Conservation (phyloP, 1,284 basidiomycete genomes). For the Sparassis latifolia region DNA sequence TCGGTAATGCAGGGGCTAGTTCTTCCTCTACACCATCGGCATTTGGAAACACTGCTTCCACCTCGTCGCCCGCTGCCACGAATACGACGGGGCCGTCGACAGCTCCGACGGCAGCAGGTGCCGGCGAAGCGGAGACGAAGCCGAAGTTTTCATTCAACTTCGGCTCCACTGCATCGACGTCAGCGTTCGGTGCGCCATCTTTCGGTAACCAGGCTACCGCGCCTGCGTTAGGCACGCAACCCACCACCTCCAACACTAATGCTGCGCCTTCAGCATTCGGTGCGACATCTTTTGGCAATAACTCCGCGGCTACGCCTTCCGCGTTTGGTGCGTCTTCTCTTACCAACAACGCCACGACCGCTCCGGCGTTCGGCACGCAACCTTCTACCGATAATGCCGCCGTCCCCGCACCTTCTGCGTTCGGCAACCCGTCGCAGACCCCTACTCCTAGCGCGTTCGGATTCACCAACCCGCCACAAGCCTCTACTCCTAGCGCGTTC, state of each 20-base stretch:
- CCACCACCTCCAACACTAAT: neutral
- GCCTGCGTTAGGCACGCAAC: too few species aligned
- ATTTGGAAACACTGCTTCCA: slow-evolving; percentile 1
- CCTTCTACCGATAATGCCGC: slow-evolving; percentile 11
- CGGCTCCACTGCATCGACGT: slow-evolving; percentile 5
- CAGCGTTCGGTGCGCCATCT: slow-evolving; percentile 9
- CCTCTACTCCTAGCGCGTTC: slow-evolving; percentile 27
- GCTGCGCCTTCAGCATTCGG: too few species aligned
- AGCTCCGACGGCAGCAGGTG: neutral
- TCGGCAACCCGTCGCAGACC: slow-evolving; percentile 16
- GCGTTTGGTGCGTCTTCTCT: slow-evolving; percentile 17
- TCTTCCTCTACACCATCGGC: slow-evolving; percentile 1
- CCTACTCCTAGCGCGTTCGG: neutral
- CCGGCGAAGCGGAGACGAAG: slow-evolving; percentile 9
- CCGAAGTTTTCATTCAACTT: slow-evolving; percentile 21
- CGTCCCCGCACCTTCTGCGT: slow-evolving; percentile 8
- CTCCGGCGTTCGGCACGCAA: slow-evolving; percentile 16
- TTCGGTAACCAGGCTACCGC: neutral
- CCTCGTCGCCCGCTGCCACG: neutral
- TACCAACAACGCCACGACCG: slow-evolving; percentile 6
- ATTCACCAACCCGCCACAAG: neutral
- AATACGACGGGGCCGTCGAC: slow-evolving; percentile 2
- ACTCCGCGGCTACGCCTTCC: slow-evolving; percentile 5
- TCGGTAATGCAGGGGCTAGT: neutral
- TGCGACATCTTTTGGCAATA: too few species aligned